Percentiles rank a stretch among this genome's conserved stretches.
These are phyloP conservation scores for Pseudogymnoascus sp. DNA, from an alignment of 2,329 filamentous ascomycete species.

Conservation along the genomic window DNA sequence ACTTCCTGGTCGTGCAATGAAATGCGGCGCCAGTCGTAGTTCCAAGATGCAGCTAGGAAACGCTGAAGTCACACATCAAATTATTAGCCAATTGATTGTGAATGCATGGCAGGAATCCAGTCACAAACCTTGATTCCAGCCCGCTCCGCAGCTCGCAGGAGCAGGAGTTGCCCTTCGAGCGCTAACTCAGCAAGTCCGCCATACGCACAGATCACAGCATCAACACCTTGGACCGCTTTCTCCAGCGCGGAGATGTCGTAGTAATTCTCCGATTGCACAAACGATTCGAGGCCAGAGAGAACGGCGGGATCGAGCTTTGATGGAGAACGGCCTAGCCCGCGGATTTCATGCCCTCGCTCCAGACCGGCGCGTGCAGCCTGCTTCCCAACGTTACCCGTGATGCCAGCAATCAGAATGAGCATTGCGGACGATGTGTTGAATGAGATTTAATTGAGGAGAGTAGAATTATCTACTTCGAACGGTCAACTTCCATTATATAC, in stretches of 20 bases:
- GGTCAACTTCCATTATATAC: neutral
- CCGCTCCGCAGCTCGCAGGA: conserved; percentile 32
- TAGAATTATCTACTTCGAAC: neutral
- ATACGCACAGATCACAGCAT: conserved; percentile 32
- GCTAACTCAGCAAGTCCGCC: conserved; percentile 20
- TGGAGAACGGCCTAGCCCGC: neutral
- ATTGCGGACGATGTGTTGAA: neutral
- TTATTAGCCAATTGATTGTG: neutral
- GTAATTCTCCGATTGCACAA: conserved; percentile 22
- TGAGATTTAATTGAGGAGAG: neutral
- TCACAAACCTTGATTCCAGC: conserved; percentile 25
- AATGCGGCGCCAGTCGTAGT: conserved; percentile 28
- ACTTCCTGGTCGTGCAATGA: conserved; percentile 26
- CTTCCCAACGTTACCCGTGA: neutral
- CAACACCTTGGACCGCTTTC: conserved; percentile 28
- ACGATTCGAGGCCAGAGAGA: conserved; percentile 23
- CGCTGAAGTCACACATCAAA: neutral
- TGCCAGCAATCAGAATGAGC: neutral
- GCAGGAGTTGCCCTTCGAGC: conserved; percentile 31
- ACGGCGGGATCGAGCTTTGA: neutral
- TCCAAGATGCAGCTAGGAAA: conserved; percentile 30
- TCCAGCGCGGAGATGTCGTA: conserved; percentile 30
- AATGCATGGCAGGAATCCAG: neutral
- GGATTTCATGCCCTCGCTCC: neutral
- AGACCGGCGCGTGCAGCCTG: neutral